phyloP scores from a whole-genome alignment of 2,329 filamentous ascomycete genomes.

The Xylaria sp. region DNA sequence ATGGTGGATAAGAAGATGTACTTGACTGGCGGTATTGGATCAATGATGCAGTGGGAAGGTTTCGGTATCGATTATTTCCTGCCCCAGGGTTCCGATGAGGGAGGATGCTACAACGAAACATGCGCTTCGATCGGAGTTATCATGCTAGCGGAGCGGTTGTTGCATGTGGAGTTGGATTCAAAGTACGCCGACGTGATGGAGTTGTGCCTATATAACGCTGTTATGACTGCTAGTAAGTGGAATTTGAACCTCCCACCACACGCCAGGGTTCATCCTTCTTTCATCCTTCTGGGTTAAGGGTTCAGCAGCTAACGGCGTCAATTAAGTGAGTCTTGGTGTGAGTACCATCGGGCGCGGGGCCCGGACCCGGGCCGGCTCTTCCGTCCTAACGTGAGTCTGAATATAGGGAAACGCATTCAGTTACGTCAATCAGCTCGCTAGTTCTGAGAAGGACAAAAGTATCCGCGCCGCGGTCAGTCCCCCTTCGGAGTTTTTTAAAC shows the following conservation, averaged over 20 bases:
- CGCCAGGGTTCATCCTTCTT: no score
- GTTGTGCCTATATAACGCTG: slow-evolving; percentile 63
- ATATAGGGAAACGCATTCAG: slow-evolving; percentile 59
- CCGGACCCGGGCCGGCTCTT: neutral
- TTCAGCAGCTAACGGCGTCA: neutral
- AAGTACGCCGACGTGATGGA: slow-evolving; percentile 65
- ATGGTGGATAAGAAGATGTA: slow-evolving; percentile 68
- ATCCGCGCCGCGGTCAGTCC: slow-evolving; percentile 48
- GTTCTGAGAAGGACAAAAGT: slow-evolving; percentile 55
- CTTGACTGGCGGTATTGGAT: slow-evolving; percentile 65
- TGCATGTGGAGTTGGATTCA: slow-evolving; percentile 58
- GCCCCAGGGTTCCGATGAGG: slow-evolving; percentile 63
- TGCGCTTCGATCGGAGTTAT: slow-evolving; percentile 65
- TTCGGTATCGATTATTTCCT: slow-evolving; percentile 65
- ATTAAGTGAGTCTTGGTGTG: slow-evolving; percentile 54
- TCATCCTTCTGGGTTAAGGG: no score
- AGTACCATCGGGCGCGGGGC: neutral
- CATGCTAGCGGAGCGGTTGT: slow-evolving; percentile 62
- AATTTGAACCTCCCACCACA: neutral
- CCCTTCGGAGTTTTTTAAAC: neutral
- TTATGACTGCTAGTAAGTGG: slow-evolving; percentile 53
- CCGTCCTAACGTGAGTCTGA: neutral
- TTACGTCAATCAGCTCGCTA: slow-evolving; percentile 66
- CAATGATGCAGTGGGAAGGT: slow-evolving; percentile 63
- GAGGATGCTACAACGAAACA: slow-evolving; percentile 67